Base-by-base conservation (phyloP, 768 basidiomycete species). In the Serendipita sp. region DNA sequence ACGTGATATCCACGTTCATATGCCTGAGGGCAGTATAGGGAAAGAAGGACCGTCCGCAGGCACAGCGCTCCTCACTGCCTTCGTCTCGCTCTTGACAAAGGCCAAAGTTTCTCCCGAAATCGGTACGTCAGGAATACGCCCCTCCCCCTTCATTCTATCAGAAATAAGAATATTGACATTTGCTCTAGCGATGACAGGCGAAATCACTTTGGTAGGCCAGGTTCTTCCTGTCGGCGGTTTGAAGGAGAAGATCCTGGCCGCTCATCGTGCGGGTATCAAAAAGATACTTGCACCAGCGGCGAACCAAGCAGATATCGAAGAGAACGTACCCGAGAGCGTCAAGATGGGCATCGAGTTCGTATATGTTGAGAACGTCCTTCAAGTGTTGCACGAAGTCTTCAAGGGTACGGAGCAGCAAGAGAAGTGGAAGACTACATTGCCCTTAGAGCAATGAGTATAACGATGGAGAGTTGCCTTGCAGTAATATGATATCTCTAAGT, bases 11-110 rank as follows among this genome's bases (percentile, higher is more conserved):
- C 95, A 98, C 73, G 82, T 99, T 44, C 96, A 98, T 72, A 97
- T 96, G 95, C 91, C 93, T 0, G 92, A 91, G 72, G 92, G 91
- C 6, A 87, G 86, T 70, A 84, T 92, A 63, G 90, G 90, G 23
- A 93, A 97, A 76, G 94, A 96, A 68, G 96, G 96, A 0, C 96
- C 96, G 1, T 92, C 89, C 69, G 96, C 96, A 1, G 96, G 96
- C 37, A 97, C 91, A 3, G 96, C 96, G 0, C 85, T 99, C 44
- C 70, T 96, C 65, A 84, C 88, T 50, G 93, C 95, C 0, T 87
- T 97, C 67, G 92, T 98, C 48, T 89, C 86, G 46, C 77, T 98
- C 64, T 90, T 97, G 74, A 94, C 88, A 0, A 87, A 85, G 75
- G 89, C 84, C 3, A 82, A 77, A 73, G 83, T 97, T 48, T 80